Evolutionary conservation across 805 yeast species (phyloP), one percentile per base, ranked within the genome.

Genomic region (Lipomyces chichibuensis): DNA sequence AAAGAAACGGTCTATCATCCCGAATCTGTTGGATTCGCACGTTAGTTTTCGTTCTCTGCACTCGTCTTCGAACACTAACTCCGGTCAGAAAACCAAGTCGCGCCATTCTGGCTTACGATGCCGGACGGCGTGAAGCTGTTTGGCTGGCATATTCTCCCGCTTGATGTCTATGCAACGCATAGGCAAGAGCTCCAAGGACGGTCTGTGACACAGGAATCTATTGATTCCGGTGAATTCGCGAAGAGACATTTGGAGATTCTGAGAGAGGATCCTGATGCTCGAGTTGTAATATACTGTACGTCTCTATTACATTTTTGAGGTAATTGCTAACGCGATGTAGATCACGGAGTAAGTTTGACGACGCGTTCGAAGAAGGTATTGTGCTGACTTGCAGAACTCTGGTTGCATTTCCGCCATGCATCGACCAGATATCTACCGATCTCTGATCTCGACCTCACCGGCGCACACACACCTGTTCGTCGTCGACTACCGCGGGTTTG

Each of bases 401-500:
- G 70, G 67, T n/a, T 53, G 66, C 23, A 55, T 67, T 3, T 35
- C 65, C 20, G 52, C 68, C 14, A 39, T 56, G 51, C 60, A 58
- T 29, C 35, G 70, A 46, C 70, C 70, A 4, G 65, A 67, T 35
- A 39, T 67, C 8, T 67, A 64, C 52, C 60, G 70, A 8, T 25
- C 66, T 11, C 60, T 67, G 4, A 63, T 64, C 25, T 39, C 68
- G 7, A 61, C 70, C 17, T 64, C 67, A 8, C 59, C 65, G 9
- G 57, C 59, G 23, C 70, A 67, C 49, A 67, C 70, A 8, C 67
- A 69, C 43, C 35, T 69, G 13, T 66, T 69, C 23, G 49, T 59
- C 17, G 62, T 66, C 43, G 71, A 69, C 56, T 69, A 69, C 56
- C 60, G 71, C 14, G 71, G 71, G 14, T 69, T 60, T 53, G 71